Evolutionary conservation across 306 rosid genomes (phyloP), one percentile per base, ranked within the genome.

Genomic region (Alnus rubra): DNA sequence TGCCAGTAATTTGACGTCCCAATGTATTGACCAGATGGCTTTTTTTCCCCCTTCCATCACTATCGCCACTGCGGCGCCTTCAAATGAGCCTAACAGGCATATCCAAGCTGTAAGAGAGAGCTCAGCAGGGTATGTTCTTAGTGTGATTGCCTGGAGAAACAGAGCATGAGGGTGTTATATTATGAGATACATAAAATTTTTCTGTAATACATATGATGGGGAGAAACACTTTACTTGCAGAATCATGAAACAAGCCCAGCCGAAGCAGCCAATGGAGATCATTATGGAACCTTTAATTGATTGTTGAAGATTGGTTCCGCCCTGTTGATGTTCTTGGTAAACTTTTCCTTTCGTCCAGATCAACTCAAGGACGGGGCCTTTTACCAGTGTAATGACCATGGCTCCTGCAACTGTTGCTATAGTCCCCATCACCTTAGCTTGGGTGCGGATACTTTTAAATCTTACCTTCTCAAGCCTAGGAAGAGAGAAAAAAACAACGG

Each of bases 61-160:
- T 53, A 91, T 47, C 18, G 92, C 99, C 50, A 89, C 85, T 4
- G 68, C 83, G 5, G 96, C 86, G 33, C 99, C 99, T 77, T 93
- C 97, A 70, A 83, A 13, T 2, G 97, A 78, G 33, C 94, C 99
- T 83, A 90, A 35, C 49, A 91, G 68, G 83, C 99, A 95, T 80
- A 93, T 91, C 99, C 94, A 95, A 28, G 98, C 90, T 3, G 99
- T 84, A 3, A 95, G 93, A 54, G 99, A 95, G 71, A 95, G 96
- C 80, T 86, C 88, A 7, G 96, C 94, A 1, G 99, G 97, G 86
- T 95, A 95, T 54, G 84, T 54, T 76, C 85, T 83, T 14, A 95
- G 90, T 8, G 98, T 95, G 33, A 90, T 73, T 53, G 96, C 84
- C 99, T 93, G 64, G 44, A 81, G 3, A 75, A 30, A 76, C 18